Base-by-base conservation (phyloP, 1,284 basidiomycete species). In the Ganoderma sinense region DNA sequence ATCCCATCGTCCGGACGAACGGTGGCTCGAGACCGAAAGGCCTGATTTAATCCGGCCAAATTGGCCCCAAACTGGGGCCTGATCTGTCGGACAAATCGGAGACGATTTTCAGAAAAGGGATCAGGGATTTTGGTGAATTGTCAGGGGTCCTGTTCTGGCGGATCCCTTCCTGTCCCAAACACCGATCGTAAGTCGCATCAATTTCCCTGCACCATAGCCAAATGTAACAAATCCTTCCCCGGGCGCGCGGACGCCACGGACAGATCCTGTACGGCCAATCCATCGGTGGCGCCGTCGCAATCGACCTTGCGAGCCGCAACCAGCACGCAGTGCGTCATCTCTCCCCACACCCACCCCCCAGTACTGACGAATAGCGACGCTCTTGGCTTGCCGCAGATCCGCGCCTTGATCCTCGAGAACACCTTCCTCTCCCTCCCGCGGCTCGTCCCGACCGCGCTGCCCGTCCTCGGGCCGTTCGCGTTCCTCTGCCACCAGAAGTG, bases 221-320 rank as follows among this genome's bases (percentile, higher is more conserved):
- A 20, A 13, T n/a, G 20, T 33, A n/a, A 23, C 20, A 33, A 23
- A 39, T 10, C 56, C 6, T 6, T 29, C 18, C 18, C 18, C 7
- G 31, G 29, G 36, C n/a, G 3, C 13, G 8, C 14, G 41, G 59
- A 61, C n/a, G 33, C 14, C 33, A n/a, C 20, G 33, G 14, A 18
- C 69, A 92, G 91, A 84, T 95, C 59, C 80, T 97, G 0, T 99
- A 96, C 76, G 97, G 97, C 0, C 97, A 99, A 80, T 97, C 94
- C 8, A 95, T 99, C 39, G 97, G 97, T 18, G 97, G 97, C n/a
- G 97, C 97, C 0, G 97, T 99, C 1, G 88, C 94, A 16, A 93
- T 98, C 64, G 93, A 97, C 79, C 90, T 98, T 5, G 94, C 94
- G 0, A 92, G 91, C 67, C 87, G 89, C 48, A 97, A 97, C 78